Evolutionary conservation across 345 rosid species (phyloP).

Genomic region (Jatropha curcas): DNA sequence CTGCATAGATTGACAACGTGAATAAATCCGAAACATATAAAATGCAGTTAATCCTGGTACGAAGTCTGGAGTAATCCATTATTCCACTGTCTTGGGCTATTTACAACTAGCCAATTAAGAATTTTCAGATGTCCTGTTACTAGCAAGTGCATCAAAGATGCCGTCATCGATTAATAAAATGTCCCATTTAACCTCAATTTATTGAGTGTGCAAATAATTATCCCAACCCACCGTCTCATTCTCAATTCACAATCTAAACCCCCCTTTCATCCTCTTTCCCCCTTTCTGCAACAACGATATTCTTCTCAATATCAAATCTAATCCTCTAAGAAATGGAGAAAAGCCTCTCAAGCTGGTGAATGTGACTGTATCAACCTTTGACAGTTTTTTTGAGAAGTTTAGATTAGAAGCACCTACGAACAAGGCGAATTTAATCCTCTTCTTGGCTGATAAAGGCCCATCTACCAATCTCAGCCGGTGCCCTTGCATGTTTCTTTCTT

Average conservation of each 20-base stretch:
- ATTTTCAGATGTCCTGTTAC: neutral
- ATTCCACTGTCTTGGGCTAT: neutral
- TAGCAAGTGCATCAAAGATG: neutral
- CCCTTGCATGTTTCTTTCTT: constrained; percentile 45
- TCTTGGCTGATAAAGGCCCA: constrained; percentile 83
- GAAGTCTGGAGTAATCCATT: neutral
- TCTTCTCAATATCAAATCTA: neutral
- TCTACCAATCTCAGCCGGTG: constrained; percentile 77
- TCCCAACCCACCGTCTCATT: no score
- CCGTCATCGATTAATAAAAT: neutral
- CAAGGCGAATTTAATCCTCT: constrained; percentile 72
- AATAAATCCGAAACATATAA: no score
- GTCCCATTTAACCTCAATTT: no score
- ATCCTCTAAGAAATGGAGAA: constrained; percentile 1
- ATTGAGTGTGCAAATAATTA: no score
- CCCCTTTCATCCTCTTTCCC: no score
- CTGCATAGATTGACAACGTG: no score
- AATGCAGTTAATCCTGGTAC: no score
- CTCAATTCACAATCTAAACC: no score
- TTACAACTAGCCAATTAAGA: neutral
- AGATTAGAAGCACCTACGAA: constrained; percentile 47
- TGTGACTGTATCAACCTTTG: constrained; percentile 56
- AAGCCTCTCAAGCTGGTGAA: constrained; percentile 58
- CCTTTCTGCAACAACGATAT: neutral
- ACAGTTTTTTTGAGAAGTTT: constrained; percentile 49